Percentiles rank a stretch among this genome's conserved stretches.
phyloP scores from a whole-genome alignment of 2,329 filamentous ascomycete genomes.

The Scedosporium dehoogii region DNA sequence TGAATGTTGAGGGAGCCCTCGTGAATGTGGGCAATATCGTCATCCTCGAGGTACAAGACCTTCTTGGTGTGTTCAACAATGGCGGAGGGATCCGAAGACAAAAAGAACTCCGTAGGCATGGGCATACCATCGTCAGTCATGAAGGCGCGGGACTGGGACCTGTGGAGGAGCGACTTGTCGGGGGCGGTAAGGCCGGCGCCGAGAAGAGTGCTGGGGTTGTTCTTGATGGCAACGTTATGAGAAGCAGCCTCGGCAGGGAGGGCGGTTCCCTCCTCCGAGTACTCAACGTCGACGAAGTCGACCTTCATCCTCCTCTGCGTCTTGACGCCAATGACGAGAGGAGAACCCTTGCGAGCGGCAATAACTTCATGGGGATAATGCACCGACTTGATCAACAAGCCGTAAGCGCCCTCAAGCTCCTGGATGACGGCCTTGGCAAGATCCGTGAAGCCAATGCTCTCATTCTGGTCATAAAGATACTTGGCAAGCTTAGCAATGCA shows the following conservation, averaged over 20 bases:
- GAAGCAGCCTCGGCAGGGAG: constrained; percentile 90
- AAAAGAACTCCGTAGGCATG: constrained; percentile 98
- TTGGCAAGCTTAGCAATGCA: constrained; percentile 98
- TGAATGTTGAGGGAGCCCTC: constrained; percentile 99
- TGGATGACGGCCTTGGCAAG: constrained; percentile 96
- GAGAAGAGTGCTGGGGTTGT: constrained; percentile 60
- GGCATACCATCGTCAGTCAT: constrained; percentile 97
- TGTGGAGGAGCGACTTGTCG: constrained; percentile 96
- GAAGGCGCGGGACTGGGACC: constrained; percentile 96
- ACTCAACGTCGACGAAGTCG: constrained; percentile 98
- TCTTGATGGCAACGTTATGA: constrained; percentile 95
- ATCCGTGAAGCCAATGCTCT: constrained; percentile 89
- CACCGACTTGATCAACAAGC: constrained; percentile 93
- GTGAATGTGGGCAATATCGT: constrained; percentile 99
- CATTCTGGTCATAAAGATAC: constrained; percentile 94
- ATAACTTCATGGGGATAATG: constrained; percentile 98
- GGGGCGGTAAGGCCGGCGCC: constrained; percentile 64
- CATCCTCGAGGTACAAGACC: constrained; percentile 98
- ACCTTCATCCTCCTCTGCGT: constrained; percentile 99
- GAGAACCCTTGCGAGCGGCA: constrained; percentile 95
- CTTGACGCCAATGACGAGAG: constrained; percentile 88
- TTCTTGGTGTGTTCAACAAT: constrained; percentile 99
- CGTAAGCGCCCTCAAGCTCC: constrained; percentile 96
- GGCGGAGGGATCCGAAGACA: constrained; percentile 95
- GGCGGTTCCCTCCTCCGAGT: constrained; percentile 71